Evolutionary conservation across 2,329 filamentous ascomycete genomes (phyloP).

Genomic region (Trichocomaceae sp.): DNA sequence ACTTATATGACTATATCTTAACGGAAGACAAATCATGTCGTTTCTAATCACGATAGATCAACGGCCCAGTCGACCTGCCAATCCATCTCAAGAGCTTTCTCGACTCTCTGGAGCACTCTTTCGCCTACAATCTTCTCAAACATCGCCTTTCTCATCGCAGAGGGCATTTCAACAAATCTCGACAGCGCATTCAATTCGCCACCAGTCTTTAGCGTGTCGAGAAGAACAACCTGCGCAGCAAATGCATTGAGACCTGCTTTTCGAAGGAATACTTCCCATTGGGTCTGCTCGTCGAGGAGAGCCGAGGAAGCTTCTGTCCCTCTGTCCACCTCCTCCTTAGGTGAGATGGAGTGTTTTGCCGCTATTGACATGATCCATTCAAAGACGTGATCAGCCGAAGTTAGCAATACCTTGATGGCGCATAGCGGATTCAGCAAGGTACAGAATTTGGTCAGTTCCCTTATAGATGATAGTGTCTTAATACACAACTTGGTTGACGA

Average conservation of each 20-base stretch:
- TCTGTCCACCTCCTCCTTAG: not conserved
- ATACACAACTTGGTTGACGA: not conserved
- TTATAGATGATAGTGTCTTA: constrained; percentile 2
- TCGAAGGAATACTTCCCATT: constrained; percentile 63
- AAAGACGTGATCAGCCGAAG: constrained; percentile 1
- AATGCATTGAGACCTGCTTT: constrained; percentile 62
- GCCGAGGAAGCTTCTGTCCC: not conserved
- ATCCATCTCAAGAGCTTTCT: constrained; percentile 44
- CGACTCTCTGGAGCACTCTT: constrained; percentile 48
- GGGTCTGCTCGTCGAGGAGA: constrained; percentile 51
- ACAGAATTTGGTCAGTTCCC: constrained; percentile 6
- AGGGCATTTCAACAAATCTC: constrained; percentile 53
- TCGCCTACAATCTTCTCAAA: constrained; percentile 54
- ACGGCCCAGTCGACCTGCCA: constrained; percentile 39
- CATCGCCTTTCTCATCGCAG: constrained; percentile 40
- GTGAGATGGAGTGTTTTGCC: constrained; percentile 6
- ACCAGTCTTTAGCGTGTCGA: constrained; percentile 30
- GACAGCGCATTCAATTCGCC: constrained; percentile 34
- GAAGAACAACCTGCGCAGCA: constrained; percentile 60
- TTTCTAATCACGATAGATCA: not conserved
- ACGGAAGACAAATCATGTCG: not conserved
- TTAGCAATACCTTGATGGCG: constrained; percentile 5
- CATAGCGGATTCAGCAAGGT: not conserved
- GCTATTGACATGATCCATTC: constrained; percentile 11
- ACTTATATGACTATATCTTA: not conserved